Evolutionary conservation across 495 filamentous ascomycete genomes (phyloP).

Genomic region (Neurospora intermedia): DNA sequence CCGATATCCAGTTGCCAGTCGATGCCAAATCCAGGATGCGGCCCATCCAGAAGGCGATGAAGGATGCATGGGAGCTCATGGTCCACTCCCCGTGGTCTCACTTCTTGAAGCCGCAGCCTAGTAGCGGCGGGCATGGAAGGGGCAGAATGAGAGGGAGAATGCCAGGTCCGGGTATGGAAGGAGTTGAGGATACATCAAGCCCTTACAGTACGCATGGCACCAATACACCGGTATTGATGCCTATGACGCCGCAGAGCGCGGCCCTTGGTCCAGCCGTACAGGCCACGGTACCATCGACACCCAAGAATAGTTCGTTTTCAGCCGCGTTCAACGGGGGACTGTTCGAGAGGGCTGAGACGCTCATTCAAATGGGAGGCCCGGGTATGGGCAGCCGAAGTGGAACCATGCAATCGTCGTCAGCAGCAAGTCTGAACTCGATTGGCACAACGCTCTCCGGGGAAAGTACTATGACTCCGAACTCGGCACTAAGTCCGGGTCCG

Average conservation of each 20-base stretch:
- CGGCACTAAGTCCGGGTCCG: constrained; percentile 30
- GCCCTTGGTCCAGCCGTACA: constrained; percentile 81
- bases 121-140: not conserved
- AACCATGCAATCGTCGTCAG: constrained; percentile 34
- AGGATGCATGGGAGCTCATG: constrained; percentile 64
- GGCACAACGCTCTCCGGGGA: constrained; percentile 27
- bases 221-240: constrained; percentile 27
- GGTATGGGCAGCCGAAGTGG: constrained; percentile 29
- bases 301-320: constrained; percentile 54
- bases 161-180: not conserved
- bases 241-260: constrained; percentile 66
- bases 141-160: not conserved
- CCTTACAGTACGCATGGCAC: constrained; percentile 24
- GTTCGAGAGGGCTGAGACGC: constrained; percentile 62
- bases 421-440: constrained; percentile 29
- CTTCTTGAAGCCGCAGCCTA: constrained; percentile 18
- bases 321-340: constrained; percentile 58
- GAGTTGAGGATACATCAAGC: constrained; percentile 11
- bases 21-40: constrained; percentile 62
- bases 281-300: constrained; percentile 75
- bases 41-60: constrained; percentile 64
- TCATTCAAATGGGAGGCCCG: constrained; percentile 48
- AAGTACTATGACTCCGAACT: constrained; percentile 20
- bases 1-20: constrained; percentile 48
- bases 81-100: constrained; percentile 68